Base-by-base conservation (phyloP, 768 basidiomycete genomes). In the Agaricus sinodeliciosus region DNA sequence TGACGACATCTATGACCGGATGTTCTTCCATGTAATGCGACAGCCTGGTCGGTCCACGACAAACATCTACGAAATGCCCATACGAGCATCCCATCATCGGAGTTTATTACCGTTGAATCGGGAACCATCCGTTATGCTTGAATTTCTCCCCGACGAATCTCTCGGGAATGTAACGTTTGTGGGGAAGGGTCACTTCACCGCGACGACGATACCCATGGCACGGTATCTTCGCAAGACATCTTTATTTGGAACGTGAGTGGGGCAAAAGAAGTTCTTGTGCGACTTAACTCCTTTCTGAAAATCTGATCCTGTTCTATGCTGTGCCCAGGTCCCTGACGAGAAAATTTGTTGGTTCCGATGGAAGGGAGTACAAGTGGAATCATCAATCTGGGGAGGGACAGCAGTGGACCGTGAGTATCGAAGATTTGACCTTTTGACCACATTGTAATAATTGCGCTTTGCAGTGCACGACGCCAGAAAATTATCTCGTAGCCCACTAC, bases 1-100 rank as follows among this genome's bases (percentile, higher is more conserved):
- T 57, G 85, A 87, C 62, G 87, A 90, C 59, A 78, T 87, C 58
- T 89, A 88, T 62, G 87, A 90, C 66, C 79, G 87, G 50, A 68
- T 81, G 57, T 88, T 85, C 70, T 75, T 85, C 47, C 84, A 81
- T 54, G 74, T 88, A 34, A 66, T 76, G 4, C 75, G 78, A 3
- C 66, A 71, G 18, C 77, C 81, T 4, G 74, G 73, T 9, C 63
- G 62, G 11, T 60, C 65, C 19, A 68, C 69, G 0, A 75, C 82
- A 7, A 78, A 78, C 63, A 76, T 89, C 47, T 86, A 84, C 64
- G 74, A 76, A 60, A 85, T 87, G 77, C 73, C 73, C 40, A 77
- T 80, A 44, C 82, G 85, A 15, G 79, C 83, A 42, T 78, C 82
- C 18, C 77, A 80, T 9, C 75, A 78, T 52, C 72, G 81, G 15